Evolutionary conservation across 768 basidiomycete genomes (phyloP).

Genomic region (Russula griseocarnosa): DNA sequence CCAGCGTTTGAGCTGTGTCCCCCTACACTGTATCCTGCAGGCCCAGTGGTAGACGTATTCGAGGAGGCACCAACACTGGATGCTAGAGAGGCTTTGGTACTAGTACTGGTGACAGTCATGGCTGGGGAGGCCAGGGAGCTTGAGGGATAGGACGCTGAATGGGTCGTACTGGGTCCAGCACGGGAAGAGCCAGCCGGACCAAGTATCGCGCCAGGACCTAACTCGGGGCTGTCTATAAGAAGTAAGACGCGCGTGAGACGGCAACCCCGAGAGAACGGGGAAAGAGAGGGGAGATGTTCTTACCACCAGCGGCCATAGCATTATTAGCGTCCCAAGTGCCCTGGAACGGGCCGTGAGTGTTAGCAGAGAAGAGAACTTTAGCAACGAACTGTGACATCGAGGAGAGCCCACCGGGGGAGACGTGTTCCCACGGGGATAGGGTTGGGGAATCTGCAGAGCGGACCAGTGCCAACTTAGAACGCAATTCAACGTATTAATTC

Average conservation of each 20-base stretch:
- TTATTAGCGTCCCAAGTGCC: neutral
- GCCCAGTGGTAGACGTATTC: too few species aligned
- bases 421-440: neutral
- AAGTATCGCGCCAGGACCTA: neutral
- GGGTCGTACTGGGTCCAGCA: too few species aligned
- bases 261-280: too few species aligned
- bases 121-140: too few species aligned
- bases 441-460: slow-evolving; percentile 1
- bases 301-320: neutral
- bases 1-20: neutral
- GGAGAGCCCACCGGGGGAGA: neutral
- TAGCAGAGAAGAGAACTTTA: too few species aligned
- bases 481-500: neutral
- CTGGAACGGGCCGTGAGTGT: neutral
- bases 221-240: neutral
- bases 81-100: too few species aligned
- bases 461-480: neutral
- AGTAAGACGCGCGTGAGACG: neutral
- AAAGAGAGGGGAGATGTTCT: neutral
- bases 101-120: too few species aligned
- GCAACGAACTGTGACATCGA: neutral
- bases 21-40: too few species aligned
- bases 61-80: too few species aligned
- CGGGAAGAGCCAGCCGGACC: neutral
- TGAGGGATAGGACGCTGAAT: too few species aligned